Percentiles rank a stretch among this genome's conserved stretches.
Conservation (phyloP, 371 early-diverging fungal species). For the Apophysomyces ossiformis region DNA sequence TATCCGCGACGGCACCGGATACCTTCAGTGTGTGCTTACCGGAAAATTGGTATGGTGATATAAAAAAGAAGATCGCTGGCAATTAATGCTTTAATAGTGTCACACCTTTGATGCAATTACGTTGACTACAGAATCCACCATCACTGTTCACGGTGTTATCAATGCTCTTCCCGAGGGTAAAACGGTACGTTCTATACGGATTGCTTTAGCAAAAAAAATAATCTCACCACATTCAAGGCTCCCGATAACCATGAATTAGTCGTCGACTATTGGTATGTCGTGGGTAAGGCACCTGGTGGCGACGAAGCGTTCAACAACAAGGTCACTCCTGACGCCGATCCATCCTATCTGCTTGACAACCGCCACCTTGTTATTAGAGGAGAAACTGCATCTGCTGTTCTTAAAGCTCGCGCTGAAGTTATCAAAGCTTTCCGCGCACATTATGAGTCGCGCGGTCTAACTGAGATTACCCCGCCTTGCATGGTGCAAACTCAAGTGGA, state of each 20-base stretch:
- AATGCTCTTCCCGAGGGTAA: conserved; percentile 93
- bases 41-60: conserved; percentile 72
- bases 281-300: conserved; percentile 94
- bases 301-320: conserved; percentile 94
- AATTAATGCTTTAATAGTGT: conserved; percentile 59
- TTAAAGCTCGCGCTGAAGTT: conserved; percentile 90
- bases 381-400: conserved; percentile 87
- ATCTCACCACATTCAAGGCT: conserved; percentile 57
- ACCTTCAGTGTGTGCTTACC: conserved; percentile 92
- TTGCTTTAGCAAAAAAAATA: neutral
- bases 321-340: conserved; percentile 88
- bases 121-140: conserved; percentile 91
- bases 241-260: conserved; percentile 95
- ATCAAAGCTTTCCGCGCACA: conserved; percentile 95
- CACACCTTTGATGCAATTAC: conserved; percentile 95
- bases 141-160: conserved; percentile 87
- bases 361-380: conserved; percentile 98
- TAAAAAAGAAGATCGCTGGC: neutral
- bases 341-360: conserved; percentile 89
- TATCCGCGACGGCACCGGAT: conserved; percentile 95
- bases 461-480: conserved; percentile 98
- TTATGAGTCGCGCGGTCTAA: conserved; percentile 83
- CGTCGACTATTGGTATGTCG: conserved; percentile 96
- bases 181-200: conserved; percentile 56
- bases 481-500: conserved; percentile 99